Conservation (phyloP, 1,284 basidiomycete species). For the Fomitiporia mediterranea region DNA sequence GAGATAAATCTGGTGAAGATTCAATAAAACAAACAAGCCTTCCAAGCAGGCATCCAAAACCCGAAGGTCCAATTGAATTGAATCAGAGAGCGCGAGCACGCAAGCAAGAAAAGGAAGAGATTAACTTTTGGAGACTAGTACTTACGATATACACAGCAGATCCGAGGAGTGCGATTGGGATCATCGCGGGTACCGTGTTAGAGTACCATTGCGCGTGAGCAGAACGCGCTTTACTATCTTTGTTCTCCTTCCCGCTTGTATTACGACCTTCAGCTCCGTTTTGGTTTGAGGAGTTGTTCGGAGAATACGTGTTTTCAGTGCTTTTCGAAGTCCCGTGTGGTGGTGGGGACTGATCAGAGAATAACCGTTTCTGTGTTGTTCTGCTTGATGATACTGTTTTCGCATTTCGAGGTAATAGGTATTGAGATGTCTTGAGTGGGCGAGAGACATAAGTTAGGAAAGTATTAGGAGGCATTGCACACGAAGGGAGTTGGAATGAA, state of each 20-base stretch:
- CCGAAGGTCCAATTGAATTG: no score
- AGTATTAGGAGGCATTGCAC: no score
- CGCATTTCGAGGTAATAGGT: no score
- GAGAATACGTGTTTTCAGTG: neutral
- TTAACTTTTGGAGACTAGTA: conserved; percentile 17
- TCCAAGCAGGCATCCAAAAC: no score
- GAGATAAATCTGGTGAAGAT: no score
- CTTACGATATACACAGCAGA: conserved; percentile 72
- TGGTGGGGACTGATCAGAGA: conserved; percentile 1
- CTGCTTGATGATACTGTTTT: no score
- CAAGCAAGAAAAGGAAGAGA: neutral
- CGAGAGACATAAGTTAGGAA: no score
- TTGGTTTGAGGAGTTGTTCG: neutral
- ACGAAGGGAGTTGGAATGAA: no score
- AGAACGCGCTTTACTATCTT: conserved; percentile 32
- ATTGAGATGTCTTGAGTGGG: no score
- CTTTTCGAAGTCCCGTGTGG: neutral
- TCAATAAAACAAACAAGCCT: conserved; percentile 4
- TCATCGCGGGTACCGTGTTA: conserved; percentile 66
- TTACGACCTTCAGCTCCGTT: neutral
- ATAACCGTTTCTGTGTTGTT: neutral
- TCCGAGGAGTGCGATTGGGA: conserved; percentile 69
- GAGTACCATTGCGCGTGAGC: conserved; percentile 62
- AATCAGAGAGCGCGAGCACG: conserved; percentile 4
- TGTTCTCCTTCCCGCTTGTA: conserved; percentile 4